Percentiles rank a stretch among this genome's conserved stretches.
These are phyloP conservation scores for Cerioporus squamosus DNA, from an alignment of 1,284 basidiomycete species.

Conservation along the genomic window DNA sequence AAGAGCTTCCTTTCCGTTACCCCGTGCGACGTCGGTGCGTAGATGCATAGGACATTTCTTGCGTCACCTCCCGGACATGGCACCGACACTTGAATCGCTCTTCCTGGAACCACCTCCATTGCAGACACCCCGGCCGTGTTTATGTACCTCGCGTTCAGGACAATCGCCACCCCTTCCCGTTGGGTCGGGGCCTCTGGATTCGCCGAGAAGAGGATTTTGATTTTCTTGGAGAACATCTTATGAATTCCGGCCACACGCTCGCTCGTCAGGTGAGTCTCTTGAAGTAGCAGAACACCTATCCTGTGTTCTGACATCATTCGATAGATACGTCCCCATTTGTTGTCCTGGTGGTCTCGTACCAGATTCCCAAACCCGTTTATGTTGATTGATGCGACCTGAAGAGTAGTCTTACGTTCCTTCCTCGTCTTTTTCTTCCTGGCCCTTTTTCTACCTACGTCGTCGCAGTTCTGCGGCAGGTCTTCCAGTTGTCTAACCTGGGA, in stretches of 20 bases:
- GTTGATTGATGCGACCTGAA: neutral
- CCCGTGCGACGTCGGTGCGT: conserved; percentile 39
- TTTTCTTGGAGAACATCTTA: neutral
- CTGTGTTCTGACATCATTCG: neutral
- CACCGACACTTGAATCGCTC: neutral
- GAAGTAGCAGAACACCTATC: neutral
- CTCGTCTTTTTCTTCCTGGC: too few relatives aligned
- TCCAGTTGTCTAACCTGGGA: too few relatives aligned
- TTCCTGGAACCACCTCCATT: neutral
- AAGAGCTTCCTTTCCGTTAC: conserved; percentile 32
- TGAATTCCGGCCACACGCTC: neutral
- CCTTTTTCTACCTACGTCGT: too few relatives aligned
- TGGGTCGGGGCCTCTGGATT: neutral
- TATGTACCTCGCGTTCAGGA: neutral
- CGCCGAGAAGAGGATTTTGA: neutral
- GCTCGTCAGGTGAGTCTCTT: conserved; percentile 11
- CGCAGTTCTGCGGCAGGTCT: too few relatives aligned
- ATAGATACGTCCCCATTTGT: conserved; percentile 4
- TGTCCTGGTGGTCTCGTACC: neutral
- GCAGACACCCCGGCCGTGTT: neutral
- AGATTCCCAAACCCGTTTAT: neutral
- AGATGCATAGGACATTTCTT: conserved; percentile 35
- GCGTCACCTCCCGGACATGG: conserved; percentile 20
- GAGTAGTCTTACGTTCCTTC: too few relatives aligned
- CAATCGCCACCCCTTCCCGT: conserved; percentile 4